Percentiles rank a stretch among this genome's conserved stretches.
Conservation (phyloP, 768 basidiomycete species). For the Tricholoma bakamatsutake region DNA sequence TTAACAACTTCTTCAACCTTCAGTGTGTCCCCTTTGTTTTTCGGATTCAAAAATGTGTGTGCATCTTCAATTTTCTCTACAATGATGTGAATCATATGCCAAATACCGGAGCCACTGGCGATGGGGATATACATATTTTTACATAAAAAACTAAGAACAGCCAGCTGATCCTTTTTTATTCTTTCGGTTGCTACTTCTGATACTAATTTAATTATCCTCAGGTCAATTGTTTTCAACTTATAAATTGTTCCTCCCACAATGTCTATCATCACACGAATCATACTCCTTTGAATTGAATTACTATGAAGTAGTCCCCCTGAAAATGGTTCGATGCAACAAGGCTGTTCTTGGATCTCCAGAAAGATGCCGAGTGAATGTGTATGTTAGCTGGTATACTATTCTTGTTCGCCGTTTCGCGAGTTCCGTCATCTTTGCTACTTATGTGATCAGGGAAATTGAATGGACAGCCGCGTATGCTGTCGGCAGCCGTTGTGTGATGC, state of each 20-base stretch:
- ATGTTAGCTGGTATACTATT: neutral
- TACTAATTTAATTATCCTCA: constrained; percentile 5
- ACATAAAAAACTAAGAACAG: constrained; percentile 60
- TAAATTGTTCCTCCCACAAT: neutral
- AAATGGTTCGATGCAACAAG: no score
- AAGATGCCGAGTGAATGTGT: neutral
- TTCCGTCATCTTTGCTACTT: no score
- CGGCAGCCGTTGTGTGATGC: neutral
- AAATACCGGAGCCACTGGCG: constrained; percentile 38
- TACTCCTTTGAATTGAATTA: neutral
- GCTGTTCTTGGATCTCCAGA: no score
- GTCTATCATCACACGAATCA: neutral
- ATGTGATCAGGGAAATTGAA: no score
- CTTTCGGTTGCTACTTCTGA: neutral
- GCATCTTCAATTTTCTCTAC: constrained; percentile 6
- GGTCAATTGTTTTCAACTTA: constrained; percentile 1
- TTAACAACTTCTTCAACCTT: constrained; percentile 2
- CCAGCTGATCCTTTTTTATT: constrained; percentile 40
- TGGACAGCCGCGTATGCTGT: neutral
- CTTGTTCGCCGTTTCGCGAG: neutral
- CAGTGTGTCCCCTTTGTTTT: constrained; percentile 1
- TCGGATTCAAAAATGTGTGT: constrained; percentile 12
- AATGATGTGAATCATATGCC: constrained; percentile 44
- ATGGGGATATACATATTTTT: constrained; percentile 35
- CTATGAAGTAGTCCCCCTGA: neutral